Percentiles rank a stretch among this genome's conserved stretches.
These are phyloP conservation scores for Leishmania guyanensis DNA, from an alignment of 208 protist genomes.

Conservation along the genomic window DNA sequence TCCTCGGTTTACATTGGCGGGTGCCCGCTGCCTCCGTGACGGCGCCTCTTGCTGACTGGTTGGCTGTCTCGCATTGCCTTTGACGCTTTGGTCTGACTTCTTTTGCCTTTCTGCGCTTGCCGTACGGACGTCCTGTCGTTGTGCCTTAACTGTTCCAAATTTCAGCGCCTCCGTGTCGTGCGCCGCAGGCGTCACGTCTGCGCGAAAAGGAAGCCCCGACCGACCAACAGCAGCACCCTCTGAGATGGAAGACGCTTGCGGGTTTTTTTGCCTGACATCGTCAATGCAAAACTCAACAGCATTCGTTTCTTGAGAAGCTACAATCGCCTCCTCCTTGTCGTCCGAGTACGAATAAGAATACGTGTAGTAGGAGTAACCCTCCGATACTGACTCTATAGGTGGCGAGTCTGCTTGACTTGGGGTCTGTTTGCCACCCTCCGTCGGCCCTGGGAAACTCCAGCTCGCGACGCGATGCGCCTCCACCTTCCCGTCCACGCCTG, in stretches of 20 bases:
- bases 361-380: constrained; percentile 29
- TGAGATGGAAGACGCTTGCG: not conserved
- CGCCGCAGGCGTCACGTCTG: not conserved
- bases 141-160: too few relatives aligned
- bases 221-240: not conserved
- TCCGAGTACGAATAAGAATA: constrained; percentile 23
- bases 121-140: too few relatives aligned
- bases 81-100: not conserved
- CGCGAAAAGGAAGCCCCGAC: not conserved
- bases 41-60: not conserved
- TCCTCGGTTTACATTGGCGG: too few relatives aligned
- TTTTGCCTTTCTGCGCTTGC: not conserved
- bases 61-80: not conserved
- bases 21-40: not conserved
- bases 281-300: not conserved
- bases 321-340: not conserved
- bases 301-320: not conserved
- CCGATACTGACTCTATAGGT: not conserved
- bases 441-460: not conserved
- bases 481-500: not conserved
- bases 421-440: not conserved
- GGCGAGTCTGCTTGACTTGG: not conserved
- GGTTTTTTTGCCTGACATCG: not conserved
- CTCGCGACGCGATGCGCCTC: not conserved
- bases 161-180: not conserved